Conservation (phyloP, 345 rosid genomes). For the Murraya koenigii region DNA sequence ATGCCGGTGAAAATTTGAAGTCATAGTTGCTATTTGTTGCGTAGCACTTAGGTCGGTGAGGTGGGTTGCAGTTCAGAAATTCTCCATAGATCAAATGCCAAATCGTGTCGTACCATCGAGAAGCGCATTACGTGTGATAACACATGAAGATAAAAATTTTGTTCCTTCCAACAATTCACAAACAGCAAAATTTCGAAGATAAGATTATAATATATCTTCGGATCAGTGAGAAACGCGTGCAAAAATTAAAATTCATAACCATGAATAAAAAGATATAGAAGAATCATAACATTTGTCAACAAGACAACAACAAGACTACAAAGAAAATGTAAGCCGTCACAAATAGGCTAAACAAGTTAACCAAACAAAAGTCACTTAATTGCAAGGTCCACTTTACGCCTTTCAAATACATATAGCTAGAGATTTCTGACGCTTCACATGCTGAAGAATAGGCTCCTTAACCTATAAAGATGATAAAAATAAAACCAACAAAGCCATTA, state of each 20-base stretch:
- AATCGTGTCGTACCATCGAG: not conserved
- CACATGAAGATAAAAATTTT: not conserved
- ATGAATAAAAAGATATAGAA: not conserved
- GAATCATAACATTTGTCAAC: not conserved
- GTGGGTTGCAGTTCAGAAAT: not conserved
- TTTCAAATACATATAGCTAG: conserved; percentile 44
- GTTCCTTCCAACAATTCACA: not conserved
- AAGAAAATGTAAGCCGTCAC: not conserved
- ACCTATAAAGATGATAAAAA: conserved; percentile 42
- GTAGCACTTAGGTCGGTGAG: not conserved
- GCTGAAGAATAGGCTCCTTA: conserved; percentile 87
- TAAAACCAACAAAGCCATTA: not conserved
- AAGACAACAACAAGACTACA: not conserved
- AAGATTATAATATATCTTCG: not conserved
- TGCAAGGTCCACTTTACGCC: not conserved
- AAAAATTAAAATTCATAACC: not conserved
- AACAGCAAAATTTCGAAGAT: not conserved
- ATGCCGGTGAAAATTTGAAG: not conserved
- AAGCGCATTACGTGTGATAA: not conserved
- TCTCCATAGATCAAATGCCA: not conserved
- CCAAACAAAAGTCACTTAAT: not conserved
- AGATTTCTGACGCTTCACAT: conserved; percentile 72
- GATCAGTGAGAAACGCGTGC: not conserved
- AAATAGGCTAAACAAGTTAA: not conserved
- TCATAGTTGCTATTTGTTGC: not conserved